Conservation (phyloP, 192 early-diverging fungal genomes). For the Glomus cerebriforme region DNA sequence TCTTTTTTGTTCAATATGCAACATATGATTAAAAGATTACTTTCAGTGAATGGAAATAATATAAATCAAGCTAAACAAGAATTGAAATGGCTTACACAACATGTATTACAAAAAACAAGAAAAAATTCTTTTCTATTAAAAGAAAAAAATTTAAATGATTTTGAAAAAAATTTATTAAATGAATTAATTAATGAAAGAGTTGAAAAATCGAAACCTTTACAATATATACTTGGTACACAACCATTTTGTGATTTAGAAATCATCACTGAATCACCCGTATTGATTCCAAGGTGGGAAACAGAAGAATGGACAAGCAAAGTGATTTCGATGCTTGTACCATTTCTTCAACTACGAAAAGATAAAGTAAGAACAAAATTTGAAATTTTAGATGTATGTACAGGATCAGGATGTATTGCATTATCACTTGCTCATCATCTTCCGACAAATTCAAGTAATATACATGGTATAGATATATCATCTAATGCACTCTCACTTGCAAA, state of each 20-base stretch:
- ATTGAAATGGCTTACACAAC: slow-evolving; percentile 43
- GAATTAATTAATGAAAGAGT: slow-evolving; percentile 57
- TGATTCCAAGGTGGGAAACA: slow-evolving; percentile 95
- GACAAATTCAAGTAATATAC: slow-evolving; percentile 43
- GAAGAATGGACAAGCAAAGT: slow-evolving; percentile 86
- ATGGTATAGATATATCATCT: slow-evolving; percentile 67
- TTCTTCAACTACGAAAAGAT: neutral
- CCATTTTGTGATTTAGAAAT: slow-evolving; percentile 83
- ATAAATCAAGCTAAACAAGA: slow-evolving; percentile 43
- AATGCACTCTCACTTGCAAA: slow-evolving; percentile 65
- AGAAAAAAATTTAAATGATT: slow-evolving; percentile 13
- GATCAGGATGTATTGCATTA: slow-evolving; percentile 82
- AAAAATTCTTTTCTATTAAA: neutral
- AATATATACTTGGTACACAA: slow-evolving; percentile 86
- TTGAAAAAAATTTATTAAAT: slow-evolving; percentile 41
- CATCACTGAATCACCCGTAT: slow-evolving; percentile 65
- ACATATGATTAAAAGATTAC: slow-evolving; percentile 4
- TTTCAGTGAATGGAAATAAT: slow-evolving; percentile 20
- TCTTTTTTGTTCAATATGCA: too few species aligned
- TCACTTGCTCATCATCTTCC: slow-evolving; percentile 65
- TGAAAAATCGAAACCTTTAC: slow-evolving; percentile 76
- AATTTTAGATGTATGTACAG: slow-evolving; percentile 87
- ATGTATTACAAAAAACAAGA: slow-evolving; percentile 33
- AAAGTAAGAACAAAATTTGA: slow-evolving; percentile 43
- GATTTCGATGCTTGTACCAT: slow-evolving; percentile 47